Conservation (phyloP, 2,329 filamentous ascomycete species). For the Ophiostoma novo-ulmi region DNA sequence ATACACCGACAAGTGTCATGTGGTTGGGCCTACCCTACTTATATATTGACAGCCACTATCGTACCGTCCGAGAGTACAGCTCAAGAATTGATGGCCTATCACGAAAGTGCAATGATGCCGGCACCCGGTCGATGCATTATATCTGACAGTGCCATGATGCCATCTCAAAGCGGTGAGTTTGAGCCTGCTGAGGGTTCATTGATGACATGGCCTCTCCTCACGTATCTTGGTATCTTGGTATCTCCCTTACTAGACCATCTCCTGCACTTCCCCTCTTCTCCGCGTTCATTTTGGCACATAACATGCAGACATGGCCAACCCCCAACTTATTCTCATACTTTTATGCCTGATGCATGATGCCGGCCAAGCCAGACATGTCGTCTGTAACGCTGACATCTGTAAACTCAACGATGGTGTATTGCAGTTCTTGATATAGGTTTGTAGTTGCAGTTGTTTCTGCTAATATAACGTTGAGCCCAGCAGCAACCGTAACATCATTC, state of each 20-base stretch:
- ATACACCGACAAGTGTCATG: not conserved
- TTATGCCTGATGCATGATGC: not conserved
- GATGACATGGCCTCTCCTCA: not conserved
- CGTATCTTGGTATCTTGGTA: not conserved
- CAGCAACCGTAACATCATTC: not conserved
- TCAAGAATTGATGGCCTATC: not conserved
- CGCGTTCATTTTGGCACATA: conserved; percentile 3
- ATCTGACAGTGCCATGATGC: not conserved
- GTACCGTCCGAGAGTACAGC: not conserved
- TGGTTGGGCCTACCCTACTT: no score
- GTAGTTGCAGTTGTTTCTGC: not conserved
- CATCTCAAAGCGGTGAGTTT: not conserved
- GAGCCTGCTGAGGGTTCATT: not conserved
- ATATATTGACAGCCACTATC: not conserved
- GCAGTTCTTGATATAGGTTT: not conserved
- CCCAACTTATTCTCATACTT: not conserved
- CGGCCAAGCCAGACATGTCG: not conserved
- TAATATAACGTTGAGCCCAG: not conserved
- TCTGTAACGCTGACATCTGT: not conserved
- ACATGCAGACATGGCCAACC: not conserved
- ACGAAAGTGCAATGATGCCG: not conserved
- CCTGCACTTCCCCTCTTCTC: conserved; percentile 7
- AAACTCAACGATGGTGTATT: not conserved
- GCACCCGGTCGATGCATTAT: not conserved
- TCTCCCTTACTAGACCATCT: not conserved